Base-by-base conservation (phyloP, 495 filamentous ascomycete genomes). In the Neurospora tetraspora region DNA sequence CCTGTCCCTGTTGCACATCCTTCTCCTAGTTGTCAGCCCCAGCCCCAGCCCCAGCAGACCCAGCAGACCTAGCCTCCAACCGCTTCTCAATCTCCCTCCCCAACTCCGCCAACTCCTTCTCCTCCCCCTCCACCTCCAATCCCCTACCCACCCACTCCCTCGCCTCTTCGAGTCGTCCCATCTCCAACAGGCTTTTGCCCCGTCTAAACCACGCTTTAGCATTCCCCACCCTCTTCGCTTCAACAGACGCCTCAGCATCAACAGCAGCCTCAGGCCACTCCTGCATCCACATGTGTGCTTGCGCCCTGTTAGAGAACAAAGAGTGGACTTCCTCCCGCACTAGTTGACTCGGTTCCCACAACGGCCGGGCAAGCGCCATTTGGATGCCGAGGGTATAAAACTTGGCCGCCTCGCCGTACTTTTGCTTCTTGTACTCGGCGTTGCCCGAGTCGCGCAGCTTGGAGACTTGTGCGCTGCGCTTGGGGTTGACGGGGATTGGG, bases 381-480 rank as follows among this genome's bases (percentile, higher is more conserved):
- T 94, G 88, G 73, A 99, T 88, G 1, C 91, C 95, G 59, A 92
- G 88, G 1, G 86, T 88, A 85, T 98, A 98, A 71, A 94, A 86
- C 61, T 89, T 89, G 70, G 93, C 84, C 16, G 96, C 96, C 36
- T 96, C 92, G 73, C 80, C 79, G 83, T 93, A 86, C 74, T 88
- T 86, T 76, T 85, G 84, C 80, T 95, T 94, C 79, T 92, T 91
- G 85, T 92, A 94, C 76, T 91, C 89, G 69, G 85, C 80, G 86
- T 97, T 97, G 75, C 91, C 96, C 70, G 84, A 86, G 77, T 97
- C 95, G 82, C 94, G 93, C 75, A 98, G 91, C 80, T 98, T 98
- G 82, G 83, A 87, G 81, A 98, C 91, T 78, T 94, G 90, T 42
- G 92, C 93, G 77, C 86, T 87, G 73, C 93, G 93, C 82, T 97